These are phyloP conservation scores for Pythium volutum DNA, from an alignment of 352 stramenopile genomes.

Conservation along the genomic window DNA sequence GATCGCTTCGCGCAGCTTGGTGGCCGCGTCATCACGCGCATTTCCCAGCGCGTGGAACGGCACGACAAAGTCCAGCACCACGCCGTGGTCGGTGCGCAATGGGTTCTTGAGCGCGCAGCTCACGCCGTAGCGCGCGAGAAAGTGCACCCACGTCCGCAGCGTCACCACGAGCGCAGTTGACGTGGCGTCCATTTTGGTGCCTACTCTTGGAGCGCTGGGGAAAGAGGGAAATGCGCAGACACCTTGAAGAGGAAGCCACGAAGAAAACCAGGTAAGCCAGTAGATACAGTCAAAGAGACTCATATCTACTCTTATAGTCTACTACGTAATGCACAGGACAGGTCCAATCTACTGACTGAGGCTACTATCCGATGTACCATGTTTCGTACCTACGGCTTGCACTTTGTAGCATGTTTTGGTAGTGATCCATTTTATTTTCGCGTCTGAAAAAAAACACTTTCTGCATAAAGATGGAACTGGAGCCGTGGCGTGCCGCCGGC, in stretches of 20 bases:
- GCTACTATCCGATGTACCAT: too few relatives aligned
- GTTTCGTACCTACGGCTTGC: too few relatives aligned
- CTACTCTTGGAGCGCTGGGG: neutral
- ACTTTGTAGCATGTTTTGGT: too few relatives aligned
- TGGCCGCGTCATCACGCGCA: neutral
- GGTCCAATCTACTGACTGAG: too few relatives aligned
- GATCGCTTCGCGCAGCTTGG: neutral
- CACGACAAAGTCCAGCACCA: neutral
- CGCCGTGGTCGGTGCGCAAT: neutral
- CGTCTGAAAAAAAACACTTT: too few relatives aligned
- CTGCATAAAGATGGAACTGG: neutral
- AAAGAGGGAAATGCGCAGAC: too few relatives aligned
- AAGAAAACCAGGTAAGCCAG: neutral
- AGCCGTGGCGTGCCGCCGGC: constrained; percentile 4
- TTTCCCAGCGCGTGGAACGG: neutral
- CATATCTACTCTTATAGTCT: neutral
- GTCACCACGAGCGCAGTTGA: neutral
- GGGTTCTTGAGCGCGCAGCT: neutral
- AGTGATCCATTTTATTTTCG: too few relatives aligned
- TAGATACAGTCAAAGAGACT: neutral
- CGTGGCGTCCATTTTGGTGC: neutral
- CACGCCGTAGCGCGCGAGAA: neutral
- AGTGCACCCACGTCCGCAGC: neutral
- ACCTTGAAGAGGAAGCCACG: neutral
- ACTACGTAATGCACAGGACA: too few relatives aligned